Conservation (phyloP, 108 stramenopile genomes). For the Aurantiochytrium sp. region DNA sequence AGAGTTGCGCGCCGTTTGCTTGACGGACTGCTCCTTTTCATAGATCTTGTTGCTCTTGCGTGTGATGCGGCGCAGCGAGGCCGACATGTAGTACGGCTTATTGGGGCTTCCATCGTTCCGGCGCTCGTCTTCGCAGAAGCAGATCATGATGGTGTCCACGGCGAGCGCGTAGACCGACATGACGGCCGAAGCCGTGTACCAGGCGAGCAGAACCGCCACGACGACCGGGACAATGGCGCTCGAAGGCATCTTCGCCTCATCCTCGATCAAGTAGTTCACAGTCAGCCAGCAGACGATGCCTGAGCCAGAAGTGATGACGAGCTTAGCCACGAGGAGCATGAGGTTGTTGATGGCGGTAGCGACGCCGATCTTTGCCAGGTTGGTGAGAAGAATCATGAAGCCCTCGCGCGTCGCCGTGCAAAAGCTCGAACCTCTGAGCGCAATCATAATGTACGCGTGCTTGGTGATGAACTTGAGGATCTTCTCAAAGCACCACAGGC, state of each 20-base stretch:
- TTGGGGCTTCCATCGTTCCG: not conserved
- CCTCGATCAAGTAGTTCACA: not conserved
- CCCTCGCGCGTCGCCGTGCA: slow-evolving; percentile 67
- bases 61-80: not conserved
- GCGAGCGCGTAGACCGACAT: slow-evolving; percentile 32
- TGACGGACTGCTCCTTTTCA: not conserved
- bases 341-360: slow-evolving; percentile 26
- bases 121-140: slow-evolving; percentile 42
- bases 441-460: slow-evolving; percentile 84
- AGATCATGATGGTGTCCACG: slow-evolving; percentile 41
- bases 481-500: slow-evolving; percentile 49
- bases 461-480: slow-evolving; percentile 80
- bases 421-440: slow-evolving; percentile 81
- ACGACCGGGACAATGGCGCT: slow-evolving; percentile 6
- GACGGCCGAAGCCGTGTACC: slow-evolving; percentile 35
- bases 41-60: slow-evolving; percentile 27
- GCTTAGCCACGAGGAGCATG: slow-evolving; percentile 25
- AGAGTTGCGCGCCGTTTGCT: not conserved
- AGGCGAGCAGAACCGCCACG: slow-evolving; percentile 33
- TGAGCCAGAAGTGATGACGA: slow-evolving; percentile 11
- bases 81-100: slow-evolving; percentile 16
- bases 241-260: slow-evolving; percentile 1
- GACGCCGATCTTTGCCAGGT: slow-evolving; percentile 35
- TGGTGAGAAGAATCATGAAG: slow-evolving; percentile 70
- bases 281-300: not conserved